Evolutionary conservation across 768 basidiomycete species (phyloP), one percentile per base, ranked within the genome.

Genomic region (Pleurotus djamor): DNA sequence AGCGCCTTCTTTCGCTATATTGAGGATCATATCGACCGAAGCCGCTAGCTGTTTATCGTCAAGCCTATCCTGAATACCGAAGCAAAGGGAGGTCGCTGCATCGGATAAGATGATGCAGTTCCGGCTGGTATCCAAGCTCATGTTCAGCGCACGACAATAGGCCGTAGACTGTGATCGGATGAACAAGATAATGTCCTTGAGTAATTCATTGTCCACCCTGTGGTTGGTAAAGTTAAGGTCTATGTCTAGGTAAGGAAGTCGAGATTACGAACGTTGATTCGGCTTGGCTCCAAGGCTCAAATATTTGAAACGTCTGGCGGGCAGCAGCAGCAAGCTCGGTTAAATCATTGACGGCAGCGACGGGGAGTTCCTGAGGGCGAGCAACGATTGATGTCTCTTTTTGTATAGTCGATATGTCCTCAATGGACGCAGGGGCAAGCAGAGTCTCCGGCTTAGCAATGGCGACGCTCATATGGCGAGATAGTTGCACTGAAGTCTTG

Each of bases 231-330:
- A 56, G 12, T 7, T 21, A 3, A 32, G 38, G 16, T 5, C 14
- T 41, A 32, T n/a, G 0, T 34, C n/a, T 32, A 38, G 37, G n/a
- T 33, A 21, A 14, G 17, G 33, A 44, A n/a, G 28, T 16, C 1
- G 8, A 6, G 13, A 38, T 12, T 14, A 55, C 54, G 16, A 21
- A 56, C 51, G 51, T 52, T 14, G 37, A 52, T 28, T 52, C 51
- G 2, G 51, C 51, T 28, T 38, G 51, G 37, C 51, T 52, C 51
- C 51, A 52, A 8, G 51, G 51, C 34, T 52, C 51, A 17, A 52
- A 38, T 12, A 52, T 52, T 16, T 52, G 51, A n/a, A 52, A 52
- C 3, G 51, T 52, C 13, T 52, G 35, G 16, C 51, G 51, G 8
- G 51, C 36, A 5, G 51, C 14, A 16, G 35, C 51, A n/a, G 51